Conservation (phyloP, 2,329 filamentous ascomycete species). For the Fusarium sp. region DNA sequence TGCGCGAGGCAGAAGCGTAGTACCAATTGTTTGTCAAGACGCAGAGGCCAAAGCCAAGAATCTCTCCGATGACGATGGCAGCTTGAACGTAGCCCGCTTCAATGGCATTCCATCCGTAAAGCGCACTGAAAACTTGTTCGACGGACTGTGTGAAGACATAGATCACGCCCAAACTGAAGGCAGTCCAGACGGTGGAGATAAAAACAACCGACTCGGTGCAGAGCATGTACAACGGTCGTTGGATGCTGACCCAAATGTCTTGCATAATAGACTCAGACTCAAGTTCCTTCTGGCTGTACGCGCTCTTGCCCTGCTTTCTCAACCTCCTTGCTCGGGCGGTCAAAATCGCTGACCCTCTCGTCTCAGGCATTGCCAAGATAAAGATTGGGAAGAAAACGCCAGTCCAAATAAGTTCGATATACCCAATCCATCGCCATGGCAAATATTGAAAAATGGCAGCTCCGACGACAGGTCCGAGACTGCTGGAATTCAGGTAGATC, state of each 20-base stretch:
- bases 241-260: slow-evolving; percentile 2
- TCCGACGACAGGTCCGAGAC: slow-evolving; percentile 21
- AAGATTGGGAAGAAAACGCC: slow-evolving; percentile 26
- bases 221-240: slow-evolving; percentile 24
- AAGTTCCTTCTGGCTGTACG: slow-evolving; percentile 16
- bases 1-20: slow-evolving; percentile 26
- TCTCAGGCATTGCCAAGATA: slow-evolving; percentile 26
- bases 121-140: slow-evolving; percentile 9
- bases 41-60: slow-evolving; percentile 18
- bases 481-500: slow-evolving; percentile 20
- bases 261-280: slow-evolving; percentile 15
- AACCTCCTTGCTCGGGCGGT: background rate
- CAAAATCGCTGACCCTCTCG: slow-evolving; percentile 10
- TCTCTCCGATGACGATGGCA: slow-evolving; percentile 23
- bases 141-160: slow-evolving; percentile 29
- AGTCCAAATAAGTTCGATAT: slow-evolving; percentile 32
- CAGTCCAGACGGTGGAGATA: slow-evolving; percentile 16
- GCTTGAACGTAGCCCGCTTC: slow-evolving; percentile 23
- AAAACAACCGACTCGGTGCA: slow-evolving; percentile 21
- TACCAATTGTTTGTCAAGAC: slow-evolving; percentile 24
- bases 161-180: slow-evolving; percentile 13
- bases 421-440: slow-evolving; percentile 23
- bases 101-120: slow-evolving; percentile 23
- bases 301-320: slow-evolving; percentile 1
- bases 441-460: slow-evolving; percentile 21